A percentile compares a stretch with the other conserved stretches of the same genome.
Evolutionary conservation across 2,329 filamentous ascomycete genomes (phyloP).

Genomic region (Ophiostoma sp.): DNA sequence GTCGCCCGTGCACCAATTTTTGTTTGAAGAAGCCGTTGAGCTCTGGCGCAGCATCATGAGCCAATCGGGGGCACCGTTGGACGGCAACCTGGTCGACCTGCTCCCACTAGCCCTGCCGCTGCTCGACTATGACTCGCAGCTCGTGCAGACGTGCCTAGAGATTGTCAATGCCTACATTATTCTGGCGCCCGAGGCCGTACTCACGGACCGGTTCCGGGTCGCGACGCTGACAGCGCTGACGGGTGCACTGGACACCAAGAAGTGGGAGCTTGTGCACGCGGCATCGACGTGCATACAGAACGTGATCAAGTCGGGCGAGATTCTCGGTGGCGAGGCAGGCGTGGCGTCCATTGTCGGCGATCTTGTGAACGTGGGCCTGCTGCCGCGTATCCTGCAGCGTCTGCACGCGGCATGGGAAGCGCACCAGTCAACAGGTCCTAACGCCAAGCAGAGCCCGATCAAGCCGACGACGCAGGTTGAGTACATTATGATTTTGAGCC

Average conservation of each 20-base stretch:
- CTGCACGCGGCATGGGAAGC: constrained; percentile 70
- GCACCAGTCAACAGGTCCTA: constrained; percentile 79
- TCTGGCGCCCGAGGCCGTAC: constrained; percentile 66
- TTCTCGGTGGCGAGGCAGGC: constrained; percentile 61
- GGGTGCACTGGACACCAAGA: constrained; percentile 52
- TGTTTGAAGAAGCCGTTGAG: constrained; percentile 89
- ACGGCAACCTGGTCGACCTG: constrained; percentile 62
- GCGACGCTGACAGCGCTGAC: constrained; percentile 52
- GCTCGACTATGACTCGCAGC: constrained; percentile 65
- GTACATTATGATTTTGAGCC: constrained; percentile 80
- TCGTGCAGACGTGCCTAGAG: constrained; percentile 60
- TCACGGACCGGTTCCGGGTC: constrained; percentile 56
- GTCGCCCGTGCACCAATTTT: constrained; percentile 74
- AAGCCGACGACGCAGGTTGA: constrained; percentile 77
- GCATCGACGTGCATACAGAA: constrained; percentile 64
- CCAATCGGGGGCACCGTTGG: constrained; percentile 63
- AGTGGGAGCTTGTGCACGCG: constrained; percentile 58
- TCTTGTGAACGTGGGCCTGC: constrained; percentile 63
- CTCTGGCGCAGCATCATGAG: constrained; percentile 77
- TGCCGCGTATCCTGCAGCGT: constrained; percentile 63
- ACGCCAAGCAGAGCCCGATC: constrained; percentile 61
- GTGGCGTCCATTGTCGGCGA: constrained; percentile 65
- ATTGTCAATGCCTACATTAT: constrained; percentile 71
- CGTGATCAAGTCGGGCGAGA: constrained; percentile 62
- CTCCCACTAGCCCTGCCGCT: constrained; percentile 64